phyloP scores from a whole-genome alignment of 2,329 filamentous ascomycete genomes.

The Kalaharituber pfeilii region DNA sequence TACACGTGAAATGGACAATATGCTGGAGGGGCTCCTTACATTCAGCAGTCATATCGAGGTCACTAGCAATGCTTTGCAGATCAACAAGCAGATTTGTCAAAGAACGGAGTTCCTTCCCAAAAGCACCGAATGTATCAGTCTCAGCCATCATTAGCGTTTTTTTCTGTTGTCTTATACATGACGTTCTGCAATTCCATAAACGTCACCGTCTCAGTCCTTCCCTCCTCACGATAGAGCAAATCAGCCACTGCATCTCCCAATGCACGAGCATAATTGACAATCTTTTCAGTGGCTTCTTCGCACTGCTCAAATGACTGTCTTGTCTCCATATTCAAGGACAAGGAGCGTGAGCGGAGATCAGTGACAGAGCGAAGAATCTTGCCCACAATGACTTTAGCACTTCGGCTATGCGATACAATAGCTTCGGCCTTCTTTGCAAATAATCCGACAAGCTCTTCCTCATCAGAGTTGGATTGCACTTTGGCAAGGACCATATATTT shows the following conservation, averaged over 20 bases:
- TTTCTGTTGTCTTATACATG: conserved; percentile 41
- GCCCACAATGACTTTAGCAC: conserved; percentile 63
- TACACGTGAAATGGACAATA: conserved; percentile 18
- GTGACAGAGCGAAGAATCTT: conserved; percentile 62
- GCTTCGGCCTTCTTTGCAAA: conserved; percentile 54
- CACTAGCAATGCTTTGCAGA: conserved; percentile 50
- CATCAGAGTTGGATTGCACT: conserved; percentile 39
- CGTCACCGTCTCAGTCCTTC: conserved; percentile 47
- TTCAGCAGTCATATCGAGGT: conserved; percentile 56
- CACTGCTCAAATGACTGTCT: conserved; percentile 51
- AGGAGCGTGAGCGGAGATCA: conserved; percentile 56
- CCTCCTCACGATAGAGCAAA: conserved; percentile 50
- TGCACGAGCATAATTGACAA: conserved; percentile 48
- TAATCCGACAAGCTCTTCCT: conserved; percentile 49
- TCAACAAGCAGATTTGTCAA: conserved; percentile 49
- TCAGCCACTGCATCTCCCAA: conserved; percentile 49
- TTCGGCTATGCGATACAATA: conserved; percentile 58
- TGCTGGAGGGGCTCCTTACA: conserved; percentile 25
- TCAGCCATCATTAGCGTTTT: conserved; percentile 40
- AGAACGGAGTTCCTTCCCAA: conserved; percentile 48
- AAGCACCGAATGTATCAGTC: conserved; percentile 51
- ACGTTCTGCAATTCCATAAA: conserved; percentile 47
- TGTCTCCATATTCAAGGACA: conserved; percentile 54
- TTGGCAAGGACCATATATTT: conserved; percentile 50
- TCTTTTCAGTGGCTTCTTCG: conserved; percentile 44